A percentile compares a stretch with the other conserved stretches of the same genome.
Evolutionary conservation across 139 green algal species (phyloP).

Genomic region (Chlamydomonas sphaeroides): DNA sequence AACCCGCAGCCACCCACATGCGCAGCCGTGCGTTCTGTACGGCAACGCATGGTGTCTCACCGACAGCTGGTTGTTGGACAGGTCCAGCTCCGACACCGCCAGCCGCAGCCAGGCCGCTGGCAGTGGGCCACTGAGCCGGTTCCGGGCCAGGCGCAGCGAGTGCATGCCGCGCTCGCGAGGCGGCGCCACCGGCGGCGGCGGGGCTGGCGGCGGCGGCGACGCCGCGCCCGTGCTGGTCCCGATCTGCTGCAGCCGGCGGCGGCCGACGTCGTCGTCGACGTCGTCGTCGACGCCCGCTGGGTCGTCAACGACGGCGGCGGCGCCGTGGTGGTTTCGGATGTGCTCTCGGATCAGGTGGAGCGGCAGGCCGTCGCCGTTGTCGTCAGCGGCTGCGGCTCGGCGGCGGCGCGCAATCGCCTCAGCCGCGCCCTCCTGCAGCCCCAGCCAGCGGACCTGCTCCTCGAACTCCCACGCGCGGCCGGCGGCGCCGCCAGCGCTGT

Average conservation of each 20-base stretch:
- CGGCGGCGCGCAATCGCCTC: no score
- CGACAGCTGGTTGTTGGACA: slow-evolving; percentile 18
- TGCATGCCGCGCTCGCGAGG: slow-evolving; percentile 13
- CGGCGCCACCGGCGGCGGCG: background rate
- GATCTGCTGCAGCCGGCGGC: slow-evolving; percentile 18
- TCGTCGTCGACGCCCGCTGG: background rate
- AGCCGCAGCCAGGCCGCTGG: slow-evolving; percentile 1
- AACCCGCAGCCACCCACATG: no score
- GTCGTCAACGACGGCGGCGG: background rate
- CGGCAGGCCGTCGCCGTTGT: background rate
- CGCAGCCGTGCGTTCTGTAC: no score
- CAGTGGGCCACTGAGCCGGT: slow-evolving; percentile 13
- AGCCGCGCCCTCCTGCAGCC: no score
- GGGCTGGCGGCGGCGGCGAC: slow-evolving; percentile 14
- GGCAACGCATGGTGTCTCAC: no score
- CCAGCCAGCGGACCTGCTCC: background rate
- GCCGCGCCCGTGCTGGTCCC: background rate
- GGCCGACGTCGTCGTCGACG: background rate
- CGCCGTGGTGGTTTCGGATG: background rate
- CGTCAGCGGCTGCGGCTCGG: no score
- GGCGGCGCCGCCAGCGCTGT: background rate
- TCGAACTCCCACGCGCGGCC: background rate
- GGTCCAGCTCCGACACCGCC: slow-evolving; percentile 25
- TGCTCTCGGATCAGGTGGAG: background rate
- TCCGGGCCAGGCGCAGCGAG: slow-evolving; percentile 20